These are phyloP conservation scores for Narthecium ossifragum DNA, from an alignment of 106 monocot genomes.

Conservation along the genomic window DNA sequence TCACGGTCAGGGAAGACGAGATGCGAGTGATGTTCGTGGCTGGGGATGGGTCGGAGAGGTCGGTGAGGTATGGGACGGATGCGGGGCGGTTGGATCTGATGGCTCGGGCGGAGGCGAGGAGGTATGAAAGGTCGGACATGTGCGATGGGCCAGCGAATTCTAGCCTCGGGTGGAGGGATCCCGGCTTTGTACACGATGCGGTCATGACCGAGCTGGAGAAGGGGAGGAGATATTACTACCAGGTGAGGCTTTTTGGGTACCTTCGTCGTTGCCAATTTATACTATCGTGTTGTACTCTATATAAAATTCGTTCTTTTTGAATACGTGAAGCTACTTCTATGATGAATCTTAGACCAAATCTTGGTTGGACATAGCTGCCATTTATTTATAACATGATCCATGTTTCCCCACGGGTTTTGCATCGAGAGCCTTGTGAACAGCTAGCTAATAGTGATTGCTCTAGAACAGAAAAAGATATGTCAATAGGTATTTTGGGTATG, in stretches of 20 bases:
- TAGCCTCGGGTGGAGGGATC: conserved; percentile 89
- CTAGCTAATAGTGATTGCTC: too few species aligned
- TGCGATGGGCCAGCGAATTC: conserved; percentile 83
- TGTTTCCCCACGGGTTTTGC: too few species aligned
- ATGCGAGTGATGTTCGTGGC: conserved; percentile 87
- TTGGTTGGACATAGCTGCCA: too few species aligned
- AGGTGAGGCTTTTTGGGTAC: too few species aligned
- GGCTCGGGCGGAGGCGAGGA: conserved; percentile 43
- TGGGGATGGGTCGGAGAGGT: conserved; percentile 28
- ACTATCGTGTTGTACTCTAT: too few species aligned
- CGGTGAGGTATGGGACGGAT: conserved; percentile 53
- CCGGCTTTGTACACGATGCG: conserved; percentile 79
- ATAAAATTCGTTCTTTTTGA: conserved; percentile 9
- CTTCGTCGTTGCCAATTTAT: too few species aligned
- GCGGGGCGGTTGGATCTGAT: conserved; percentile 27
- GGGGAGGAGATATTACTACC: conserved; percentile 77
- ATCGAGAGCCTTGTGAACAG: too few species aligned
- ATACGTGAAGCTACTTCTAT: too few species aligned
- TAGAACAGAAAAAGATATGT: too few species aligned
- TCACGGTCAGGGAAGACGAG: conserved; percentile 67
- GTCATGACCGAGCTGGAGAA: conserved; percentile 70
- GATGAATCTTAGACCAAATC: not conserved
- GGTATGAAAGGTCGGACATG: conserved; percentile 75
- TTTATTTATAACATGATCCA: too few species aligned
- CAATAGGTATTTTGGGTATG: too few species aligned